These are phyloP conservation scores for Eucalyptus erythrocorys DNA, from an alignment of 345 rosid genomes.

Conservation along the genomic window DNA sequence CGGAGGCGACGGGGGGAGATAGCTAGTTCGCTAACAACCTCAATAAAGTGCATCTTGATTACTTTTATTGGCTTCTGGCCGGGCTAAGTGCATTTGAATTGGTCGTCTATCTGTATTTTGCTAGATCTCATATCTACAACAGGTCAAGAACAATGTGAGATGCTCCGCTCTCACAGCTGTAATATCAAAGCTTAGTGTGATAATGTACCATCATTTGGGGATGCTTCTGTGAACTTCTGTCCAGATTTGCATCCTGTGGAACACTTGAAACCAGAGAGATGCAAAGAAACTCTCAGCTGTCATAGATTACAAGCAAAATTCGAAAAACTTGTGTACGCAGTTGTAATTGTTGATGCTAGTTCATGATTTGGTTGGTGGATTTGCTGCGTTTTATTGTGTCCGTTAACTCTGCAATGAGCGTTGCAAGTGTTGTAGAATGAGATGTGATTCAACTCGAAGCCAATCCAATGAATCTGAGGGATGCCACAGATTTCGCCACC, in stretches of 20 bases:
- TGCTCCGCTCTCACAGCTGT: background rate
- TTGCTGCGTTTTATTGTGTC: background rate
- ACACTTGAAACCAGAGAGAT: background rate
- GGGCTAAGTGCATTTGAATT: slow-evolving; percentile 30
- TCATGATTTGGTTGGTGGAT: background rate
- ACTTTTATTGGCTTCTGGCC: slow-evolving; percentile 45
- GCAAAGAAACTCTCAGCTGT: background rate
- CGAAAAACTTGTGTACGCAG: background rate
- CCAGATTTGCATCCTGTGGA: background rate
- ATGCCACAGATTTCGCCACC: background rate
- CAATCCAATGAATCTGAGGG: background rate
- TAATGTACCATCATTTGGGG: background rate
- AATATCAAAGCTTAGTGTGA: background rate
- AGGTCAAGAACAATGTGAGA: background rate
- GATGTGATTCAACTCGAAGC: background rate
- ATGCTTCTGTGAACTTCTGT: background rate
- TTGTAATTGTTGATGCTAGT: background rate
- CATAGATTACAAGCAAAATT: background rate
- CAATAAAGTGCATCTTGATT: slow-evolving; percentile 49
- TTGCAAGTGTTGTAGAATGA: background rate
- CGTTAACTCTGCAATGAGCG: background rate
- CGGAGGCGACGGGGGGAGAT: slow-evolving; percentile 17
- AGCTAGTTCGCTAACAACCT: slow-evolving; percentile 49
- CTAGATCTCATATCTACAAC: slow-evolving; percentile 26
- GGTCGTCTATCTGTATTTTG: slow-evolving; percentile 16